phyloP scores from a whole-genome alignment of 441 rosid genomes.

The Raphanus hybrid region DNA sequence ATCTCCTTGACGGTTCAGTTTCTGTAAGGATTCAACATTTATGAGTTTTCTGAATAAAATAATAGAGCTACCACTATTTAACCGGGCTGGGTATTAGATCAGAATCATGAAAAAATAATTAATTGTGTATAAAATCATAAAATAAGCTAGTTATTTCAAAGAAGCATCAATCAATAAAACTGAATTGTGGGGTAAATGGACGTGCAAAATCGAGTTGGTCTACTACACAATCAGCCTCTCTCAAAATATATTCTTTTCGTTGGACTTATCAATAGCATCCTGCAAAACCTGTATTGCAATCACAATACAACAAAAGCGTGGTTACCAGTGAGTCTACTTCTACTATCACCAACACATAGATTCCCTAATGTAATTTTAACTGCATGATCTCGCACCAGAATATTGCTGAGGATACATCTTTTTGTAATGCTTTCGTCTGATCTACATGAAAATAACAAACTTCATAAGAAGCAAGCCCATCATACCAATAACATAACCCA shows the following conservation, averaged over 20 bases:
- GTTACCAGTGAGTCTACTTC: neutral
- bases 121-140: no score
- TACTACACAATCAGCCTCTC: neutral
- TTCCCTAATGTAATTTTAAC: neutral
- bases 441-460: neutral
- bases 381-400: neutral
- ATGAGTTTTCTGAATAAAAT: no score
- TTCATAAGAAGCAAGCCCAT: no score
- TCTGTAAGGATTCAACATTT: no score
- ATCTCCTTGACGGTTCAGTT: no score
- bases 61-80: no score
- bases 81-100: no score
- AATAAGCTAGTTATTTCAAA: no score
- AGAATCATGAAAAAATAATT: no score
- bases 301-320: neutral
- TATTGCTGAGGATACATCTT: no score
- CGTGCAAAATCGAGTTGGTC: neutral
- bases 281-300: neutral
- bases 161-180: neutral
- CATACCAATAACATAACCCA: no score
- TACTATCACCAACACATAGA: neutral
- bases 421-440: no score
- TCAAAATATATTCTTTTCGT: neutral
- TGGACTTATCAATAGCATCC: neutral
- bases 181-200: neutral